Base-by-base conservation (phyloP, 306 rosid genomes). In the Hippophae rhamnoides region DNA sequence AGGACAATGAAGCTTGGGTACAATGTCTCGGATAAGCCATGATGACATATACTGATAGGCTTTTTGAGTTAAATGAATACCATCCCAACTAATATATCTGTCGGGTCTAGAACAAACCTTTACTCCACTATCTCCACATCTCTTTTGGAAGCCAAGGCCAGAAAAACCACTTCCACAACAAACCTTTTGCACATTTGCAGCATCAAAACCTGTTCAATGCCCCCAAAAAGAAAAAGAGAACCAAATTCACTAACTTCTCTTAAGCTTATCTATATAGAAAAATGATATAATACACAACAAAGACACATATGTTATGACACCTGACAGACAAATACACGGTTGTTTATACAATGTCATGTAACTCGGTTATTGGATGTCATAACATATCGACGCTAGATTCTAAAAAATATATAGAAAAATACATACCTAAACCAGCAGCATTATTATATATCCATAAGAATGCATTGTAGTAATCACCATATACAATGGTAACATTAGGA, bases 381-480 rank as follows among this genome's bases (percentile, higher is more conserved):
- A 31, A 31, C 38, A 31, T 31, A 31, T 31, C 3, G 38, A 31
- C 38, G 38, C 0, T 31, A 31, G 38, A 31, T 31, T 0, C n/a
- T 14, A 49, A 6, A 12, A 1, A 3, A 14, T 0, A 48, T n/a
- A 48, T 14, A 49, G 18, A 49, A 23, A 49, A 23, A 13, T 26
- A 49, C 53, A 12, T 9, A 49, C 72, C 72, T 1, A 67, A 57
- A 1, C 9, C 3, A 0, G 42, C 26, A 46, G 68, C 63, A 38
- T 5, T 14, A 8, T 10, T 48, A 45, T 45, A 10, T 54, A 69
- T 25, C 74, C 74, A 69, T n/a, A 26, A 45, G 5, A 62, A 61
- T 18, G 62, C 67, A 12, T 47, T 55, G 9, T 69, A 69, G 10
- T 69, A 69, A 13, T 69, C 74, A 5, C 63, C 74, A 55, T 69